These are phyloP conservation scores for Fusarium floridanum DNA, from an alignment of 2,329 filamentous ascomycete genomes.

Conservation along the genomic window DNA sequence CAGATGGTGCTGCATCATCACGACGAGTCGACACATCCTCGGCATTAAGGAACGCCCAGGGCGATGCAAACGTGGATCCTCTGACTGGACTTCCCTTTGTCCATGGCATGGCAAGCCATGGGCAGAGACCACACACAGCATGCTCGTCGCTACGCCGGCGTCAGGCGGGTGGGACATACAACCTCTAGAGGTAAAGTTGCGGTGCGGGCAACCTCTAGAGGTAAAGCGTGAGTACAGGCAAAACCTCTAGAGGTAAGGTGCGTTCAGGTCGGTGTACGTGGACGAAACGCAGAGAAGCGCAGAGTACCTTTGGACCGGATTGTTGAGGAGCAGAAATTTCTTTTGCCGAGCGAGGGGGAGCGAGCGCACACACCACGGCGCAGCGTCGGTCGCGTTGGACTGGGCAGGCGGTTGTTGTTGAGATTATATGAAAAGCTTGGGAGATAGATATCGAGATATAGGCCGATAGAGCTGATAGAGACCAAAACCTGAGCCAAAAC, in stretches of 20 bases:
- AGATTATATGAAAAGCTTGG: conserved; percentile 38
- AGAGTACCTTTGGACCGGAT: conserved; percentile 44
- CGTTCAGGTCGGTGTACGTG: conserved; percentile 43
- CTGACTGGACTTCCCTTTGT: conserved; percentile 47
- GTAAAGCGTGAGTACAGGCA: conserved; percentile 38
- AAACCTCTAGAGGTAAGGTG: conserved; percentile 46
- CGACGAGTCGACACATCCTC: conserved; percentile 41
- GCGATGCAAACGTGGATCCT: conserved; percentile 46
- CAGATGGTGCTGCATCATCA: conserved; percentile 22
- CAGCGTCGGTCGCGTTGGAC: background rate
- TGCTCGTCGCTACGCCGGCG: conserved; percentile 42
- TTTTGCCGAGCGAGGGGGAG: conserved; percentile 22
- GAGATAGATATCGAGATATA: conserved; percentile 36
- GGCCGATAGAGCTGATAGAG: conserved; percentile 3
- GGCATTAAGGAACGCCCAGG: conserved; percentile 45
- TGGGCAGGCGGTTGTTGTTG: conserved; percentile 17
- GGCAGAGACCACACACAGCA: conserved; percentile 31
- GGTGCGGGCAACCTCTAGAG: conserved; percentile 46
- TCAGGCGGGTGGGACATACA: conserved; percentile 46
- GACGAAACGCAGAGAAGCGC: conserved; percentile 41
- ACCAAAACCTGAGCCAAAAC: conserved; percentile 36
- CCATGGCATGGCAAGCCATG: conserved; percentile 44
- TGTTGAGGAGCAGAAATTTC: conserved; percentile 42
- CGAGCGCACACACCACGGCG: conserved; percentile 9
- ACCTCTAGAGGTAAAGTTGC: conserved; percentile 47